Evolutionary conservation across 2,329 filamentous ascomycete genomes (phyloP), one percentile per base, ranked within the genome.

Genomic region (Penicillium sp.): DNA sequence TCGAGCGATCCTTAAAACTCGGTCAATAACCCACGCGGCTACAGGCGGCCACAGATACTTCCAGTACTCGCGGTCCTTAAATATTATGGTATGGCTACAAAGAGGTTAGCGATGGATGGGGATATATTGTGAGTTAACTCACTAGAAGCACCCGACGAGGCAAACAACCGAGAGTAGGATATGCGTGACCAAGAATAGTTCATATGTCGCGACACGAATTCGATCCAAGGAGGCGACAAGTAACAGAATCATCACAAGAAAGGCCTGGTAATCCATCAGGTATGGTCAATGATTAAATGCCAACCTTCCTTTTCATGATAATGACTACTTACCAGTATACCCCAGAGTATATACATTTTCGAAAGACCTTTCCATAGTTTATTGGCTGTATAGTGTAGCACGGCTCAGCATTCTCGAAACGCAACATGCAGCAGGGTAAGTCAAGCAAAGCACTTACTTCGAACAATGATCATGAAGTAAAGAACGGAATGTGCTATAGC

Each of bases 401-500:
- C 40, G 11, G 20, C 28, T 51, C 35, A 47, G 34, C 26, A 39
- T 26, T 35, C 1, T 9, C 22, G 18, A 18, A 10, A 11, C 27
- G 3, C 9, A 14, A 4, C 6, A 18, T 11, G 3, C 11, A 11
- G 16, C 31, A 9, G 9, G 1, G 8, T 4, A 18, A 18, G 9
- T 16, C 11, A 14, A 20, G 11, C 11, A 42, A 14, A 20, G 11
- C 11, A 42, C 59, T 39, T 46, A 65, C 64, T 51, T 43, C 55
- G 50, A 16, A 58, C 47, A 26, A 62, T 64, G 9, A 69, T 51
- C 0, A 77, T 50, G 0, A 78, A 74, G 49, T 85, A 87, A 0
- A 77, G 75, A 1, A 83, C 47, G 0, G 81, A 83, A 56, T 87
- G 84, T 0, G 82, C 62, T 1, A 85, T 71, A 1, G 81, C 83